Evolutionary conservation across 1,284 basidiomycete genomes (phyloP).

Genomic region (Earliella scabrosa): DNA sequence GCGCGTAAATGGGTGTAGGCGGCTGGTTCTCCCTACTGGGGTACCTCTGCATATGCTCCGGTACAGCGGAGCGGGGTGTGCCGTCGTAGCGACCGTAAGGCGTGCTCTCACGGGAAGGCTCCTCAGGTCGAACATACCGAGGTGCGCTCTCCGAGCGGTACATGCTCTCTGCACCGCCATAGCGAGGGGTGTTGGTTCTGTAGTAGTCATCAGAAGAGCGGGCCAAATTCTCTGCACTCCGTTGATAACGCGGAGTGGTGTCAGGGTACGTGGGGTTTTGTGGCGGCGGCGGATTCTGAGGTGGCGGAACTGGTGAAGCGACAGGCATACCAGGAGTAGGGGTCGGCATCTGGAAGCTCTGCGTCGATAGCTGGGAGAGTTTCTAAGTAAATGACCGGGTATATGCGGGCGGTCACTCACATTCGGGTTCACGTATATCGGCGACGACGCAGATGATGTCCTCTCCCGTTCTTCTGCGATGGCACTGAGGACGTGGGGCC

Average conservation of each 20-base stretch:
- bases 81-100: neutral
- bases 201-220: conserved; percentile 15
- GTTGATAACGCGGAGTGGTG: conserved; percentile 13
- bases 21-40: conserved; percentile 12
- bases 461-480: conserved; percentile 36
- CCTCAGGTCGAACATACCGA: neutral
- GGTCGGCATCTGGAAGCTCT: conserved; percentile 24
- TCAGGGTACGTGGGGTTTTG: conserved; percentile 18
- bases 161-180: conserved; percentile 2
- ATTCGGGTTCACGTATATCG: conserved; percentile 18
- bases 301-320: neutral
- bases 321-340: conserved; percentile 19
- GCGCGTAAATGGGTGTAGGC: conserved; percentile 20
- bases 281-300: conserved; percentile 8
- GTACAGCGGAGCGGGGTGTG: neutral
- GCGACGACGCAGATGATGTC: conserved; percentile 31
- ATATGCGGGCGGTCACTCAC: neutral
- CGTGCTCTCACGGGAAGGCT: neutral
- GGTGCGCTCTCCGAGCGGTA: conserved; percentile 6
- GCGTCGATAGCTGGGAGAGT: conserved; percentile 15
- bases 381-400: no score
- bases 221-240: conserved; percentile 18
- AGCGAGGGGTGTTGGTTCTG: conserved; percentile 8
- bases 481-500: conserved; percentile 31
- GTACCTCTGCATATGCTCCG: neutral